phyloP scores from a whole-genome alignment of 2,329 filamentous ascomycete genomes.

The Colletotrichum noveboracense region DNA sequence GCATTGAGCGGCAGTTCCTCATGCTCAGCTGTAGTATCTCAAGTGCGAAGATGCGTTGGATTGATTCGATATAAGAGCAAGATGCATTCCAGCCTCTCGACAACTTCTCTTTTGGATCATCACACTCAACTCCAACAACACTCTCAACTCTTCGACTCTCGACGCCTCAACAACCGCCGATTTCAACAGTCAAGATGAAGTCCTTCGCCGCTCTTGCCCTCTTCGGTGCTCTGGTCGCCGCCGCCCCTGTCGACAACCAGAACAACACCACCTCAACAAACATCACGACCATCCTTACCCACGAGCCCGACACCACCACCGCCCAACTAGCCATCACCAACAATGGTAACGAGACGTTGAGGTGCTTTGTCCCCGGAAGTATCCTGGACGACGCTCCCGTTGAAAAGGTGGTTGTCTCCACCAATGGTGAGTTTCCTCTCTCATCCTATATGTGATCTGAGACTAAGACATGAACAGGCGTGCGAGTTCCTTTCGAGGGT shows the following conservation, averaged over 20 bases:
- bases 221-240: slow-evolving; percentile 38
- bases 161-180: background rate
- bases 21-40: background rate
- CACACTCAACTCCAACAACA: background rate
- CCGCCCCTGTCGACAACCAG: slow-evolving; percentile 34
- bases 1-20: background rate
- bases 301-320: slow-evolving; percentile 47
- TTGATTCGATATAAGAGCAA: slow-evolving; percentile 1
- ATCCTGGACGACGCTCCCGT: slow-evolving; percentile 52
- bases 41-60: background rate
- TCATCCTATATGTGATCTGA: background rate
- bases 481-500: slow-evolving; percentile 45
- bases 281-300: slow-evolving; percentile 39
- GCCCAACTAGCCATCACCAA: slow-evolving; percentile 54
- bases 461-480: background rate
- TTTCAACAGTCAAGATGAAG: slow-evolving; percentile 36
- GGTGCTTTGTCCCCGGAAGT: slow-evolving; percentile 53
- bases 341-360: slow-evolving; percentile 45
- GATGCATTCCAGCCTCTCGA: background rate
- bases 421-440: slow-evolving; percentile 35
- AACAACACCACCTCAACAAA: slow-evolving; percentile 25
- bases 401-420: slow-evolving; percentile 53
- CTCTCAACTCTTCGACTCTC: background rate
- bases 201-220: slow-evolving; percentile 34
- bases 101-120: background rate